These are phyloP conservation scores for Coemansia sp. DNA, from an alignment of 192 early-diverging fungal genomes.

Conservation along the genomic window DNA sequence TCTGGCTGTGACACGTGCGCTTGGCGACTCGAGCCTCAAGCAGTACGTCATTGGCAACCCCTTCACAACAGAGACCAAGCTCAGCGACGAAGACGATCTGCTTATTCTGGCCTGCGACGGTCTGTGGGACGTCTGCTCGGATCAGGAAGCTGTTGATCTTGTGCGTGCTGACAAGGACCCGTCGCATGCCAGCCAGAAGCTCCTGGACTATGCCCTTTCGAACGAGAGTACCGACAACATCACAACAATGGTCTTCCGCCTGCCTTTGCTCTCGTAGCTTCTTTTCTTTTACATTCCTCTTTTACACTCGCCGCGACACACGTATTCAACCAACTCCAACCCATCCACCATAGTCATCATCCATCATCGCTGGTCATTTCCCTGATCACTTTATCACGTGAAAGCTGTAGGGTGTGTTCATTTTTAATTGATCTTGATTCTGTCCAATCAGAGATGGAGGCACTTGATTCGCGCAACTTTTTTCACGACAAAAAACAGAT, in stretches of 20 bases:
- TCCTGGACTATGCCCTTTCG: conserved; percentile 84
- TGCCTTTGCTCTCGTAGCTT: conserved; percentile 26
- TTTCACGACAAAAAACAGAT: not conserved
- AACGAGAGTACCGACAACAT: conserved; percentile 97
- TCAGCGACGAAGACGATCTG: conserved; percentile 71
- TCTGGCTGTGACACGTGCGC: conserved; percentile 91
- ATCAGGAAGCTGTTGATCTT: conserved; percentile 90
- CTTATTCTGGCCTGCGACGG: conserved; percentile 98
- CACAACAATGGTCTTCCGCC: conserved; percentile 79
- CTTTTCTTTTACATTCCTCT: not conserved
- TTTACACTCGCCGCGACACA: too few relatives aligned
- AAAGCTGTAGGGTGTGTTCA: conserved; percentile 24
- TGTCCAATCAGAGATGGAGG: not conserved
- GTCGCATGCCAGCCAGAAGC: conserved; percentile 70
- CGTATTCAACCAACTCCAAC: too few relatives aligned
- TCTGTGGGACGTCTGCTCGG: conserved; percentile 96
- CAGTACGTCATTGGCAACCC: conserved; percentile 94
- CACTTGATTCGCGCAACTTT: not conserved
- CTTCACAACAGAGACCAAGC: conserved; percentile 89
- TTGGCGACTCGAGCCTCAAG: conserved; percentile 96
- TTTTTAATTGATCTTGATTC: conserved; percentile 2
- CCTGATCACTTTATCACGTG: conserved; percentile 22
- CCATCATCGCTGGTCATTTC: too few relatives aligned
- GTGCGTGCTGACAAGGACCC: conserved; percentile 76
- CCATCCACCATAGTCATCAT: too few relatives aligned